Base-by-base conservation (phyloP, 2,329 filamentous ascomycete species). In the Plenodomus biglobosus region DNA sequence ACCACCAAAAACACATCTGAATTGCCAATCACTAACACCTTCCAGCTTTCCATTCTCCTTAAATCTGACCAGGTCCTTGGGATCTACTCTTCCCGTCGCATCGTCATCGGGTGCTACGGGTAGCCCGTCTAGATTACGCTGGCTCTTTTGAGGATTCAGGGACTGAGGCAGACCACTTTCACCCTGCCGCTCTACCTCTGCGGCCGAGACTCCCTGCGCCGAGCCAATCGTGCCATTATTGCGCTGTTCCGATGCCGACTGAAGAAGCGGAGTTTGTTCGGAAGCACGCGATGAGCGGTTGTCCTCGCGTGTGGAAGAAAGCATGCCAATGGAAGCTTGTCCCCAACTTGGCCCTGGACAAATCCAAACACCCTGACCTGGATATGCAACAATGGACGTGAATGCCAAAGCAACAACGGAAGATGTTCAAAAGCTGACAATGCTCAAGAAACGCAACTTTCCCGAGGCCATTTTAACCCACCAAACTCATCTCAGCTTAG, bases 1-100 rank as follows among this genome's bases (percentile, higher is more conserved):
- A 3, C 70, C 69, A 5, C 65, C 66, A 55, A 72, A 73, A 10
- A 73, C 66, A 38, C 62, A 65, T 59, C 69, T 59, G 38, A 74
- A 74, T 24, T 51, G 62, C 36, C 62, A 65, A 35, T 56, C 60
- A 10, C 64, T 64, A 13, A 72, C 55, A 1, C 70, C 70, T 27
- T 61, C 62, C 11, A 72, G 56, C 22, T 69, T 61, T 7, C 62
- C 63, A 52, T 71, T 62, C 22, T 66, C 52, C 39, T 67, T 59
- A 45, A 70, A 68, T 19, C 46, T 53, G 2, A 55, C 61, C 21
- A 56, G 42, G 18, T 56, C 55, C 34, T 66, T 60, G 2, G 57
- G 45, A 32, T 65, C 59, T 8, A 52, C 32, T n/a, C 43, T 48
- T 15, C 50, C 49, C 39, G 46, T 48, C 15, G 48, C 38, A 40